A percentile compares a stretch with the other conserved stretches of the same genome.
phyloP scores from a whole-genome alignment of 306 rosid genomes.

The Dalbergia cochinchinensis region DNA sequence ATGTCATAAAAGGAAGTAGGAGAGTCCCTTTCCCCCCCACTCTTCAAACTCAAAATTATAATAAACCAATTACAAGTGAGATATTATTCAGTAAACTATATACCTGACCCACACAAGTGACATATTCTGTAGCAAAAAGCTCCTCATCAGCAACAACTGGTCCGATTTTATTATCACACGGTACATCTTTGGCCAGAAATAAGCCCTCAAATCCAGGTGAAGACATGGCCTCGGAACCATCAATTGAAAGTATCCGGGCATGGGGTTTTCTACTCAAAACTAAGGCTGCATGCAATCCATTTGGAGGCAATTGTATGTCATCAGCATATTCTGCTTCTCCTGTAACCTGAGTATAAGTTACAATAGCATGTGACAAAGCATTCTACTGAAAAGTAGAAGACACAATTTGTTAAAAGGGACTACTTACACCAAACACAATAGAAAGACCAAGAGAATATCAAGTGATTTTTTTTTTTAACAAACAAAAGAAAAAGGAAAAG shows the following conservation, averaged over 20 bases:
- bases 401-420: constrained; percentile 32
- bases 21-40: constrained; percentile 34
- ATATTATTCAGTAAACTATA: constrained; percentile 43
- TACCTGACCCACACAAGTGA: constrained; percentile 98
- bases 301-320: constrained; percentile 73
- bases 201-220: constrained; percentile 83
- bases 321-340: constrained; percentile 95
- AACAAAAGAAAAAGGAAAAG: too few species aligned
- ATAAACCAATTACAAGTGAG: constrained; percentile 18
- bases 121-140: constrained; percentile 76
- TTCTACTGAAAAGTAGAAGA: constrained; percentile 26
- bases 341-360: constrained; percentile 70
- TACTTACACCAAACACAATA: constrained; percentile 6
- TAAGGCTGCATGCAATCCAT: constrained; percentile 88
- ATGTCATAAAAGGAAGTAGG: constrained; percentile 19
- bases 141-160: constrained; percentile 83
- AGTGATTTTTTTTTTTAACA: not conserved
- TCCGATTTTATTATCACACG: constrained; percentile 78
- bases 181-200: constrained; percentile 76
- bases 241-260: constrained; percentile 79
- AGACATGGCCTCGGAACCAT: constrained; percentile 69
- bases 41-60: constrained; percentile 28
- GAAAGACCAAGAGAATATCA: constrained; percentile 19
- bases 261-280: constrained; percentile 89
- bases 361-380: constrained; percentile 37